A percentile compares a stretch with the other conserved stretches of the same genome.
Conservation (phyloP, 805 yeast genomes). For the Maudiozyma barnettii region DNA sequence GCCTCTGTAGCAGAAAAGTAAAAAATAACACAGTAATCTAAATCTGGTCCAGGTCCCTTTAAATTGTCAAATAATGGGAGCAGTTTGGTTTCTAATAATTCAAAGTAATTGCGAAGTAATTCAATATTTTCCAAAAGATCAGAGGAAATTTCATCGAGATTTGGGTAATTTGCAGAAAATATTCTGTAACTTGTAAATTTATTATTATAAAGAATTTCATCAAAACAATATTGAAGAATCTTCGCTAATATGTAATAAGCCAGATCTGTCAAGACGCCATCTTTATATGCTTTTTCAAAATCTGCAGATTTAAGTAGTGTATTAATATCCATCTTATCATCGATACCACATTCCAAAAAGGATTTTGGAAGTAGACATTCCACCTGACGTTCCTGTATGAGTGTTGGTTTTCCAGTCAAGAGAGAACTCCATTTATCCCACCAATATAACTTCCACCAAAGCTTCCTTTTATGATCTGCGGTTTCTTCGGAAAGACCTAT, state of each 20-base stretch:
- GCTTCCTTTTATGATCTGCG: constrained; percentile 8
- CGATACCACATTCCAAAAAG: constrained; percentile 8
- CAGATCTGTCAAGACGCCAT: background rate
- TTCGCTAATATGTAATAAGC: constrained; percentile 7
- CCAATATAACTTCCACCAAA: constrained; percentile 15
- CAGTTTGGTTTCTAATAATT: background rate
- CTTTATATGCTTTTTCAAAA: background rate
- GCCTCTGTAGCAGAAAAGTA: background rate
- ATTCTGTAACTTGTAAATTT: constrained; percentile 8
- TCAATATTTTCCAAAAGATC: background rate
- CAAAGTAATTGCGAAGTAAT: background rate
- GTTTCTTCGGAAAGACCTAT: constrained; percentile 4
- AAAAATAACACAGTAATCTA: background rate
- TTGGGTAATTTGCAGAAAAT: constrained; percentile 1
- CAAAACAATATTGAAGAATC: constrained; percentile 2
- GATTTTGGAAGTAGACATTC: constrained; percentile 11
- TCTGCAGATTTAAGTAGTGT: constrained; percentile 3
- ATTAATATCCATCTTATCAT: constrained; percentile 8
- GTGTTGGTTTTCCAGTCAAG: constrained; percentile 8
- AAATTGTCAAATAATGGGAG: background rate
- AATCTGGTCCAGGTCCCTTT: background rate
- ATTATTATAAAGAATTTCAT: constrained; percentile 4
- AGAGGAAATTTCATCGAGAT: background rate
- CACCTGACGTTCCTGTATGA: constrained; percentile 3
- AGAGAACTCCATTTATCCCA: constrained; percentile 14